Evolutionary conservation across 768 basidiomycete species (phyloP), one percentile per base, ranked within the genome.

Genomic region (Pleurotus salmoneostramineus): DNA sequence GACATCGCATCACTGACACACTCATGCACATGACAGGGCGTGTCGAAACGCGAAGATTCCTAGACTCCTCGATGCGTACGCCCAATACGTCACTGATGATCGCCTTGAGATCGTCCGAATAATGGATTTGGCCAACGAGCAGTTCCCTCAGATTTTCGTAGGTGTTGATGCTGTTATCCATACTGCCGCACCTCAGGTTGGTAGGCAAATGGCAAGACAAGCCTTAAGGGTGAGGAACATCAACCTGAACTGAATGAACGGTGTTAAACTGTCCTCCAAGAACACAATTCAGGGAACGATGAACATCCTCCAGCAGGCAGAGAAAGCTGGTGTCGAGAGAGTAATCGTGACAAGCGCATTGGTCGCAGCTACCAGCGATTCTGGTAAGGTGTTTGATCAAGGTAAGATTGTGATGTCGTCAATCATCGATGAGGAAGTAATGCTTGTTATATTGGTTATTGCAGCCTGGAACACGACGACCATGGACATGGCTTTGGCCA

Each of bases 101-200:
- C 66, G 66, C 6, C 62, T 73, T 31, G 71, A 73, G 51, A 70
- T 73, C 46, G 60, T 65, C 14, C 45, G 60, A 32, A 62, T 74
- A 46, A 64, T 71, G 51, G 74, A 76, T 56, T 56, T 75, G 34
- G 66, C 67, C 12, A 67, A 61, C 12, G 66, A 68, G 44, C 67
- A 71, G 52, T 80, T 84, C 57, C 76, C 82, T 49, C 75, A 79
- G 33, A 79, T 79, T 1, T 73, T 84, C 54, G 74, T 79, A 65
- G 81, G 74, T 5, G 77, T 84, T 10, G 72, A 80, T 46, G 81
- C 73, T 0, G 72, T 85, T 31, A 69, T 75, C 3, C 81, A 83
- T 64, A 69, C 72, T 14, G 80, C 78, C 3, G 71, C 76, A 10
- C 69, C 74, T 5, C 61, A 76, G 12, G 65, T 72, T 3, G 71